Conservation (phyloP, 495 filamentous ascomycete genomes). For the Aspergillus cavernicola region DNA sequence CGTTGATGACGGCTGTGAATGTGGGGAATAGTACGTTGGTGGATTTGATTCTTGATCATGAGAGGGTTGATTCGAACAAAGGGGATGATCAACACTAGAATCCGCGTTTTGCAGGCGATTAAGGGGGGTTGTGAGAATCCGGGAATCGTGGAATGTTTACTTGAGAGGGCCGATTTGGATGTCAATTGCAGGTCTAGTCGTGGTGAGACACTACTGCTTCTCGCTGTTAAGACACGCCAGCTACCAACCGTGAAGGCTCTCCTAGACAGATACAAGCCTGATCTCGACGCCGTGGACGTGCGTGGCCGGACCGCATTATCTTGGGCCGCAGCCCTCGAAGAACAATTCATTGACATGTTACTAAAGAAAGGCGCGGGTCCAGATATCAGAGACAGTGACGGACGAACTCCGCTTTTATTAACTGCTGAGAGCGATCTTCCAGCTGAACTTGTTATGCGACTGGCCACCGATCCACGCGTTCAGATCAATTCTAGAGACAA, state of each 20-base stretch:
- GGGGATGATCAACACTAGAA: background rate
- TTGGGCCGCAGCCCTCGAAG: too few species aligned
- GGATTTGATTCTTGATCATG: background rate
- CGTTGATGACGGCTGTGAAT: background rate
- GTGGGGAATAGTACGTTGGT: too few species aligned
- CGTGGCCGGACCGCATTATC: background rate
- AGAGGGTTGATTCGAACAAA: background rate
- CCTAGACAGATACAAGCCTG: background rate
- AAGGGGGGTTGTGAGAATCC: background rate
- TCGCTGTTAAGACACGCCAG: background rate
- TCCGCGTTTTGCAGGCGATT: background rate
- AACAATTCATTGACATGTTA: background rate
- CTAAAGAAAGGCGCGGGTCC: background rate
- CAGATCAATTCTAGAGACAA: too few species aligned
- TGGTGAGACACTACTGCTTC: background rate
- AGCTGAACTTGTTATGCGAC: too few species aligned
- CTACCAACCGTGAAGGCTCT: background rate
- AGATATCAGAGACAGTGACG: background rate
- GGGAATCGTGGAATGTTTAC: too few species aligned
- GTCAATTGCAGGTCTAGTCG: background rate
- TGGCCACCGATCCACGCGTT: too few species aligned
- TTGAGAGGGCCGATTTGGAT: background rate
- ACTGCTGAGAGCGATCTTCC: background rate
- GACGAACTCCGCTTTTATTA: background rate
- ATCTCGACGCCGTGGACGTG: background rate